Evolutionary conservation across 2,329 filamentous ascomycete species (phyloP), one percentile per base, ranked within the genome.

Genomic region (Cylindrodendrum hubeiense): DNA sequence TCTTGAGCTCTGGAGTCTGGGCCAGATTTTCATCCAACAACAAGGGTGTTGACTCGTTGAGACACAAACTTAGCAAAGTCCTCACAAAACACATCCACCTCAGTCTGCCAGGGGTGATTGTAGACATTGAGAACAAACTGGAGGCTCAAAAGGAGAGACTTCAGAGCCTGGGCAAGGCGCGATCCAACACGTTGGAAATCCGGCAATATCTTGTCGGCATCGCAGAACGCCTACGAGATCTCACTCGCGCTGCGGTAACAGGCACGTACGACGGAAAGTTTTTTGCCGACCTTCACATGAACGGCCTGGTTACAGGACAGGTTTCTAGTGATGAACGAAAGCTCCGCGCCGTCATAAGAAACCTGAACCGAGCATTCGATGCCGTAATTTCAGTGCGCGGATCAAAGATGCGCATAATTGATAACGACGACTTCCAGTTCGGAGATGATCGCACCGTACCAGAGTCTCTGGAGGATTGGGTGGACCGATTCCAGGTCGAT

Each of bases 61-160:
- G 79, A 5, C 65, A 58, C 34, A 78, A 76, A 9, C 71, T 81
- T 1, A 78, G 78, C 50, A 66, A 44, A 0, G 60, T 80, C 0
- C 52, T 81, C 3, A 67, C 74, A 0, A 33, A 65, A 1, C 73
- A 74, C 9, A 70, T 76, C 33, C 65, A 67, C 50, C 60, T 67
- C 41, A 79, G 47, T 46, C 63, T 61, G 66, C 78, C 66, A 0
- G 33, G n/a, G 2, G 6, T 59, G 22, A 22, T 34, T 1, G 34
- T 44, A 12, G 56, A 28, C 13, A 44, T 44, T 46, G 56, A 59
- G 24, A 44, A 41, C 6, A 30, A 26, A 12, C 19, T 43, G 9
- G 34, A 43, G 3, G 37, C 28, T 5, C 47, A 17, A 21, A 12
- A 13, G 13, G 26, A 28, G 2, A 49, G 26, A 33, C n/a, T 52